A percentile compares a stretch with the other conserved stretches of the same genome.
These are phyloP conservation scores for Hanseniaspora mollemarum DNA, from an alignment of 805 yeast species.

Conservation along the genomic window DNA sequence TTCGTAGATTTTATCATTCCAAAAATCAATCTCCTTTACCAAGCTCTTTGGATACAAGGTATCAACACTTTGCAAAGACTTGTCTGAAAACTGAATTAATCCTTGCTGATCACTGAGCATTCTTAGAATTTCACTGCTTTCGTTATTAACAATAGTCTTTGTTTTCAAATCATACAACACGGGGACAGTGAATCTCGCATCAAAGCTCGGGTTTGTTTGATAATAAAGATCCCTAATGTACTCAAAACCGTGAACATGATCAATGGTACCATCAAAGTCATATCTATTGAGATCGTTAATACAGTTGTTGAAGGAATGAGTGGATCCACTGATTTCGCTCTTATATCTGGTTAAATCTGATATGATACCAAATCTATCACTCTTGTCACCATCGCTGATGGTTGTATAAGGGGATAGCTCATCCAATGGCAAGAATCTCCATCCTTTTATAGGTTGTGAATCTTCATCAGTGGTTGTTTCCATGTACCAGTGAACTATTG, in stretches of 20 bases:
- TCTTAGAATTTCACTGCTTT: conserved; percentile 78
- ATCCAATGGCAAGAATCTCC: conserved; percentile 58
- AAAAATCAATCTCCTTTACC: conserved; percentile 52
- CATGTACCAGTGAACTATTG: conserved; percentile 87
- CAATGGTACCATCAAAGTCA: conserved; percentile 37
- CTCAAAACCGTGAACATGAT: conserved; percentile 46
- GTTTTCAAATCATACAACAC: conserved; percentile 82
- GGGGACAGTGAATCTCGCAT: conserved; percentile 84
- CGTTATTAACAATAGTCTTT: conserved; percentile 79
- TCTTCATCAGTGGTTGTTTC: conserved; percentile 30
- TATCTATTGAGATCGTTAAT: conserved; percentile 21
- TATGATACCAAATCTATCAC: conserved; percentile 16
- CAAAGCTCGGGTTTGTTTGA: conserved; percentile 62
- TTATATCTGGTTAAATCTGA: conserved; percentile 22
- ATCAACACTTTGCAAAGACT: not conserved
- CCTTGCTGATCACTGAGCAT: conserved; percentile 42
- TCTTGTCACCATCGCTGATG: conserved; percentile 16
- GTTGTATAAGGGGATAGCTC: conserved; percentile 29
- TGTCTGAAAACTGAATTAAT: conserved; percentile 36
- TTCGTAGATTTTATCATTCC: conserved; percentile 75
- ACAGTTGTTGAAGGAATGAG: conserved; percentile 20
- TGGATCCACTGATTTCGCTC: not conserved
- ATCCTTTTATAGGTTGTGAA: conserved; percentile 44
- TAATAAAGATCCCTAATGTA: conserved; percentile 62
- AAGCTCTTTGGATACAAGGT: conserved; percentile 47